These are phyloP conservation scores for Boletus tylopilopsis DNA, from an alignment of 768 basidiomycete species.

Conservation along the genomic window DNA sequence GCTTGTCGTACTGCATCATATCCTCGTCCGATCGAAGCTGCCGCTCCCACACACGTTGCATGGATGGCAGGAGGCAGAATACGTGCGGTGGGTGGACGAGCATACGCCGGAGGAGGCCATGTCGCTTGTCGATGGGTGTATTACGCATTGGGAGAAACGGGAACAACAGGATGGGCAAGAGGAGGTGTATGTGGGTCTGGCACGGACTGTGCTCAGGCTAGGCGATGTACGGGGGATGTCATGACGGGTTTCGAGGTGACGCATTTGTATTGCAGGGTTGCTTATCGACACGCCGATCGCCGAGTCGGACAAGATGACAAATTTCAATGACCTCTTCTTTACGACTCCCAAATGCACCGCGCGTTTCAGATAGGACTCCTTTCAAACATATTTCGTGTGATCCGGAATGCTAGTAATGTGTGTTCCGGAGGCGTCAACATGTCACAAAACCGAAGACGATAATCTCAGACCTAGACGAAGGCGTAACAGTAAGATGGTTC, in stretches of 20 bases:
- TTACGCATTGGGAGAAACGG: constrained; percentile 76
- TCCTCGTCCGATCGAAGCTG: constrained; percentile 84
- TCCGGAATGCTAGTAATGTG: too few species aligned
- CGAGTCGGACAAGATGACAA: too few species aligned
- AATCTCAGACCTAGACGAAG: too few species aligned
- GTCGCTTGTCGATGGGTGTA: constrained; percentile 74
- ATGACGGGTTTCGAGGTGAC: neutral
- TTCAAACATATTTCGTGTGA: too few species aligned
- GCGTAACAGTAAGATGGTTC: too few species aligned
- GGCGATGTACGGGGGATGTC: constrained; percentile 31
- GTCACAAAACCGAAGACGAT: too few species aligned
- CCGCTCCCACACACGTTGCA: constrained; percentile 86
- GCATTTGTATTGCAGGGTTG: too few species aligned
- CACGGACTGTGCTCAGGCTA: constrained; percentile 59
- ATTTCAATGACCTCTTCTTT: too few species aligned
- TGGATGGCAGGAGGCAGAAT: constrained; percentile 94
- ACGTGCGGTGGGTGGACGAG: constrained; percentile 94
- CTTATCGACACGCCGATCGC: too few species aligned
- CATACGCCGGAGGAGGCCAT: constrained; percentile 79
- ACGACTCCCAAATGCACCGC: too few species aligned
- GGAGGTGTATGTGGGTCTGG: constrained; percentile 55
- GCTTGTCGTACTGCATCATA: constrained; percentile 86
- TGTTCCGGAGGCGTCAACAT: too few species aligned
- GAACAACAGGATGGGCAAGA: constrained; percentile 56
- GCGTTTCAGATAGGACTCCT: too few species aligned